Percentiles rank a stretch among this genome's conserved stretches.
phyloP scores from a whole-genome alignment of 202 grass and related monocot genomes.

The Zoysia matrella region DNA sequence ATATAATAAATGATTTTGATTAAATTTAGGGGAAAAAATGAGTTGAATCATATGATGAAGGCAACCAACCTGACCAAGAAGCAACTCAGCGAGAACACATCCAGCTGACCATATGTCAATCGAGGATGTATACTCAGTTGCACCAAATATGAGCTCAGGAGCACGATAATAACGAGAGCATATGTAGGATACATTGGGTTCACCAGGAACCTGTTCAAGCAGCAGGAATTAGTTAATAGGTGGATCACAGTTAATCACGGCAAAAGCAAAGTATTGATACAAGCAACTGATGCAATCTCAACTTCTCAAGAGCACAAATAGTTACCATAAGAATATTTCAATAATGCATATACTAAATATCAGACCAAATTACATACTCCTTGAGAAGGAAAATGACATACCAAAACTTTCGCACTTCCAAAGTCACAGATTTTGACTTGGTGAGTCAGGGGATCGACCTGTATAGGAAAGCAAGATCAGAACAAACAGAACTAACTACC shows the following conservation, averaged over 20 bases:
- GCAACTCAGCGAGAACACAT: constrained; percentile 89
- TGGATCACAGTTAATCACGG: not conserved
- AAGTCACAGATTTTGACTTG: constrained; percentile 66
- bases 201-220: constrained; percentile 65
- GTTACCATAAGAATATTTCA: constrained; percentile 9
- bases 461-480: not conserved
- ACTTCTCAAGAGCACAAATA: not conserved
- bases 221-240: constrained; percentile 30
- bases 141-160: constrained; percentile 92
- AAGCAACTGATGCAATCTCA: constrained; percentile 2
- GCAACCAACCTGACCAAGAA: constrained; percentile 85
- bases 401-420: constrained; percentile 93
- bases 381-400: constrained; percentile 38
- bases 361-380: not conserved
- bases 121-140: constrained; percentile 83
- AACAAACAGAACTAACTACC: constrained; percentile 29
- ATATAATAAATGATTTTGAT: not conserved
- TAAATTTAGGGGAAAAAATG: constrained; percentile 1
- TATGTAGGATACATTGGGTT: constrained; percentile 95
- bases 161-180: constrained; percentile 96
- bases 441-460: no score
- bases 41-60: constrained; percentile 3
- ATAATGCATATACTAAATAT: constrained; percentile 9
- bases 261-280: constrained; percentile 4
- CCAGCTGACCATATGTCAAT: constrained; percentile 99